Conservation (phyloP, 1,284 basidiomycete species). For the Macrocystidia cucumis region DNA sequence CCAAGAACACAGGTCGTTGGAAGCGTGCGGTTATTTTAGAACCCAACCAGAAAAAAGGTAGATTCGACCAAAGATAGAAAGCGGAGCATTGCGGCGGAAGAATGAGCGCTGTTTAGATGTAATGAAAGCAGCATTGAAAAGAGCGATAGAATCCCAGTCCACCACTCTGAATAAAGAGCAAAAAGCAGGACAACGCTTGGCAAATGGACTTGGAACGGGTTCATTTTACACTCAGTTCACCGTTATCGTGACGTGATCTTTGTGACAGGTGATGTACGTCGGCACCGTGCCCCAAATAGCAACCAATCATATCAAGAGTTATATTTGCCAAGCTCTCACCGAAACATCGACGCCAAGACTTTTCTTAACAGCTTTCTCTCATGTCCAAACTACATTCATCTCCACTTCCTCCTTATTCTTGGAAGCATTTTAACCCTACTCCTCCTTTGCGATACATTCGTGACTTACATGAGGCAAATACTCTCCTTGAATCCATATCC, state of each 20-base stretch:
- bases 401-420: slow-evolving; percentile 22
- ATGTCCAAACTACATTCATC: slow-evolving; percentile 6
- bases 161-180: too few relatives aligned
- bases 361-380: slow-evolving; percentile 1
- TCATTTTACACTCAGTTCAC: too few relatives aligned
- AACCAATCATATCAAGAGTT: slow-evolving; percentile 18
- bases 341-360: slow-evolving; percentile 1
- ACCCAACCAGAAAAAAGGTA: too few relatives aligned
- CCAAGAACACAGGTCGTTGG: slow-evolving; percentile 24
- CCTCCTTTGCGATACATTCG: slow-evolving; percentile 23
- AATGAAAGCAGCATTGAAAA: too few relatives aligned
- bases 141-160: too few relatives aligned
- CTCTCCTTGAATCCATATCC: slow-evolving; percentile 16
- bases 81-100: too few relatives aligned
- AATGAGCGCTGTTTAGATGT: too few relatives aligned
- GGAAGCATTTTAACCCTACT: slow-evolving; percentile 20
- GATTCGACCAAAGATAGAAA: too few relatives aligned
- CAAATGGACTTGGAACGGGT: not conserved
- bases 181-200: slow-evolving; percentile 1
- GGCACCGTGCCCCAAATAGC: slow-evolving; percentile 20
- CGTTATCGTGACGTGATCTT: slow-evolving; percentile 11
- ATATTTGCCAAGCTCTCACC: slow-evolving; percentile 17
- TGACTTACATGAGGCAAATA: slow-evolving; percentile 21
- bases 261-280: too few relatives aligned
- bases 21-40: too few relatives aligned